These are phyloP conservation scores for Filosporella fistucella DNA, from an alignment of 495 filamentous ascomycete genomes.

Conservation along the genomic window DNA sequence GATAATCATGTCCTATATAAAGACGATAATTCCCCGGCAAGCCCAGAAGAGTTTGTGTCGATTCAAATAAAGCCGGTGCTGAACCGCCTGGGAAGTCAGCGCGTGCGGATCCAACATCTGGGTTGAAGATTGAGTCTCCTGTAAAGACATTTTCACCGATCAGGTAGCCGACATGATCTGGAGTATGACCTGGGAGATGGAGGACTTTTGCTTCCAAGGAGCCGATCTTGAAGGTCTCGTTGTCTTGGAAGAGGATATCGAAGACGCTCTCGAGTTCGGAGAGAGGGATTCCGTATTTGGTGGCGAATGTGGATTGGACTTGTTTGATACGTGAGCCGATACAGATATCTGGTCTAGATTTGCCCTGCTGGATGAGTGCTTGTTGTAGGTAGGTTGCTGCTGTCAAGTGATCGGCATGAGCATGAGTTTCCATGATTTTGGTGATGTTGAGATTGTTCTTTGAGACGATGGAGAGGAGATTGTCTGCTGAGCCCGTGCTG, in stretches of 20 bases:
- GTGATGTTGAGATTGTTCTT: conserved; percentile 41
- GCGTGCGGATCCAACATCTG: conserved; percentile 53
- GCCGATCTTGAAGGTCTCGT: conserved; percentile 47
- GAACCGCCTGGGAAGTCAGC: conserved; percentile 58
- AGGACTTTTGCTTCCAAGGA: conserved; percentile 38
- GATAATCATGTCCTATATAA: conserved; percentile 44
- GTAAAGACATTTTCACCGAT: conserved; percentile 59
- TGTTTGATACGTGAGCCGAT: conserved; percentile 51
- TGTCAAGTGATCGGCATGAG: conserved; percentile 61
- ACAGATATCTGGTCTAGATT: conserved; percentile 32
- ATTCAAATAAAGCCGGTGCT: conserved; percentile 38
- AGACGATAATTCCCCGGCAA: conserved; percentile 36
- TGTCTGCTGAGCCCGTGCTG: conserved; percentile 44
- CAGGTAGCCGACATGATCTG: conserved; percentile 56
- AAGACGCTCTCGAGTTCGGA: conserved; percentile 42
- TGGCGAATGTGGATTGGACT: conserved; percentile 45
- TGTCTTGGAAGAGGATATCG: conserved; percentile 47
- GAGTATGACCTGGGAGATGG: conserved; percentile 58
- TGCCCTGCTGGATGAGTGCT: conserved; percentile 25
- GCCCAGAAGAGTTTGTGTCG: conserved; percentile 39
- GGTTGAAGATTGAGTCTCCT: conserved; percentile 57
- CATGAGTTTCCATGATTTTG: conserved; percentile 54
- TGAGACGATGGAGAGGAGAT: conserved; percentile 34
- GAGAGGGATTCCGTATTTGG: conserved; percentile 37
- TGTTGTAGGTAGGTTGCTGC: conserved; percentile 49